Percentiles rank a stretch among this genome's conserved stretches.
phyloP scores from a whole-genome alignment of 2,329 filamentous ascomycete genomes.

The Paramyrothecium sp. region DNA sequence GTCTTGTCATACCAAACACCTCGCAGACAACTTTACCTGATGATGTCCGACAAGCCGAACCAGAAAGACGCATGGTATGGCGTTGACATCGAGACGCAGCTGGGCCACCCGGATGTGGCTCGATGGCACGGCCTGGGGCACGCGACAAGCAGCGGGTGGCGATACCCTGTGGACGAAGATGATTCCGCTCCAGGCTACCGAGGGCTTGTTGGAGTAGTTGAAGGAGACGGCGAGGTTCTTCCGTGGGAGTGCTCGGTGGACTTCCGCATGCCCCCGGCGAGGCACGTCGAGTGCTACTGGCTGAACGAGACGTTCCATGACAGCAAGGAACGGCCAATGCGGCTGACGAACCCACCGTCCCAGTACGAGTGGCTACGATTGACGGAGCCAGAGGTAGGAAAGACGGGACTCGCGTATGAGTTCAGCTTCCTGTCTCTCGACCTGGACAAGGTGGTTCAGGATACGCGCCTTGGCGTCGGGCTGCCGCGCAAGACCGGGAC shows the following conservation, averaged over 20 bases:
- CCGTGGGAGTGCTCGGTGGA: constrained; percentile 16
- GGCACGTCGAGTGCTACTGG: constrained; percentile 10
- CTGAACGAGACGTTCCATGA: constrained; percentile 9
- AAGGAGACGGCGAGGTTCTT: constrained; percentile 9
- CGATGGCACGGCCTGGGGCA: constrained; percentile 11
- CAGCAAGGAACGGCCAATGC: constrained; percentile 1
- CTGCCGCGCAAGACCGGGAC: constrained; percentile 3
- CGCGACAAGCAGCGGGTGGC: constrained; percentile 16
- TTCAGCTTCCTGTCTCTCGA: constrained; percentile 13
- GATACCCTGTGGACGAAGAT: background rate
- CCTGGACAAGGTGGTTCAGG: constrained; percentile 7
- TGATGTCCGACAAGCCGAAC: constrained; percentile 10
- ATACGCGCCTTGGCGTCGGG: constrained; percentile 10
- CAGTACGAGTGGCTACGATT: constrained; percentile 16
- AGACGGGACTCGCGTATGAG: constrained; percentile 3
- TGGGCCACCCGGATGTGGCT: constrained; percentile 5
- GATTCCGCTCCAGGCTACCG: background rate
- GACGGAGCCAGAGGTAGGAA: background rate
- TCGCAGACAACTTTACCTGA: constrained; percentile 12
- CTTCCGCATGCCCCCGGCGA: constrained; percentile 8
- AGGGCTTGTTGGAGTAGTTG: constrained; percentile 12
- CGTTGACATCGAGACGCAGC: constrained; percentile 9
- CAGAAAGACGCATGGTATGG: constrained; percentile 9
- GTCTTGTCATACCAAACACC: constrained; percentile 14
- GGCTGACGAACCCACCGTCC: constrained; percentile 1